A percentile compares a stretch with the other conserved stretches of the same genome.
phyloP scores from a whole-genome alignment of 805 yeast genomes.

The Sugiyamaella marilandica region DNA sequence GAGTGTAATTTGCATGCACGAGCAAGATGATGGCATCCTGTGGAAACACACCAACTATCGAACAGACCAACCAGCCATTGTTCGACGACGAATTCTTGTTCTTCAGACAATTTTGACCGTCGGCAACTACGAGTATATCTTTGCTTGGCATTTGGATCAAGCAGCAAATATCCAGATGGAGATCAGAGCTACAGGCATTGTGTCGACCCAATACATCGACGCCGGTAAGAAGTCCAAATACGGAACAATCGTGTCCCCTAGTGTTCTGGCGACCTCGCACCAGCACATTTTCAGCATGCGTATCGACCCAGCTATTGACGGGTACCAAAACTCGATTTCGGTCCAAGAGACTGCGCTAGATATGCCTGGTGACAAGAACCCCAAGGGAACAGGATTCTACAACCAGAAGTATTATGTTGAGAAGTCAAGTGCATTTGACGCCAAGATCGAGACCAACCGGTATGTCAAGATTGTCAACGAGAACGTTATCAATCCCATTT shows the following conservation, averaged over 20 bases:
- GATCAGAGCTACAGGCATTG: slow-evolving; percentile 81
- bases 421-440: slow-evolving; percentile 66
- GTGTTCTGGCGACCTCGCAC: slow-evolving; percentile 79
- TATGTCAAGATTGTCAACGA: slow-evolving; percentile 74
- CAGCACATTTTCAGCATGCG: slow-evolving; percentile 77
- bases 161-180: slow-evolving; percentile 76
- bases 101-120: slow-evolving; percentile 81
- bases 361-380: slow-evolving; percentile 53
- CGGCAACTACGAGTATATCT: slow-evolving; percentile 76
- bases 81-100: slow-evolving; percentile 72
- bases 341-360: slow-evolving; percentile 65
- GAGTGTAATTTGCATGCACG: slow-evolving; percentile 76
- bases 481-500: slow-evolving; percentile 60
- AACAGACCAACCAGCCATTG: slow-evolving; percentile 60
- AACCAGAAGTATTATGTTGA: slow-evolving; percentile 61
- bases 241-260: slow-evolving; percentile 75
- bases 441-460: slow-evolving; percentile 72
- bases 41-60: slow-evolving; percentile 80
- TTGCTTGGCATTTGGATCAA: slow-evolving; percentile 68
- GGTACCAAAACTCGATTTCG: slow-evolving; percentile 65
- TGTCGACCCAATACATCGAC: slow-evolving; percentile 80
- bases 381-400: slow-evolving; percentile 65
- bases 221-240: slow-evolving; percentile 57
- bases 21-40: slow-evolving; percentile 74
- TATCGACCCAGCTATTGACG: slow-evolving; percentile 79